A percentile compares a stretch with the other conserved stretches of the same genome.
Evolutionary conservation across 345 rosid species (phyloP).

Genomic region (Euphorbia peplus): DNA sequence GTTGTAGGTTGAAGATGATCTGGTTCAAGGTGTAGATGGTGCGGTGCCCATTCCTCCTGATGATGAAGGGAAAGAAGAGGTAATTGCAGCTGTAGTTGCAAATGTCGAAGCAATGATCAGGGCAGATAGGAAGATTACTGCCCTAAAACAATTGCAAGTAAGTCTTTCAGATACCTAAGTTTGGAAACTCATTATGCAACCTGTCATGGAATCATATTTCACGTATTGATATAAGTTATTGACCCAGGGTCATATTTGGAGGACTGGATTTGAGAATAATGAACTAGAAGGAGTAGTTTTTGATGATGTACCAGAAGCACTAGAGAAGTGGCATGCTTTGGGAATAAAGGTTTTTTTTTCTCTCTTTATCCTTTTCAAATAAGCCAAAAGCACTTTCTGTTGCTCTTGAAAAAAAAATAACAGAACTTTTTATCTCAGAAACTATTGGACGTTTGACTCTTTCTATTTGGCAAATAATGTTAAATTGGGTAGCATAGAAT

Average conservation of each 20-base stretch:
- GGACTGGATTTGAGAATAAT: conserved; percentile 68
- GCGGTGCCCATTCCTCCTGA: conserved; percentile 64
- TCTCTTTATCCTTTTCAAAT: neutral
- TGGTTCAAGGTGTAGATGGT: conserved; percentile 60
- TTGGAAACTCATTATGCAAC: neutral
- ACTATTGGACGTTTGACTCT: neutral
- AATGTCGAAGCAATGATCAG: conserved; percentile 89
- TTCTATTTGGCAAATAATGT: neutral
- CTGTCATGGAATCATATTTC: neutral
- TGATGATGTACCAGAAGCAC: conserved; percentile 80
- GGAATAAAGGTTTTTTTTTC: conserved; percentile 62
- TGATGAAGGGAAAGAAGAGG: conserved; percentile 73
- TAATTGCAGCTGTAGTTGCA: conserved; percentile 78
- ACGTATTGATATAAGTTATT: conserved; percentile 12
- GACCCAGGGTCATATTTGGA: conserved; percentile 95
- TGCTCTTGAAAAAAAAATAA: too few species aligned
- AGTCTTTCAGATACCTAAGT: conserved; percentile 8
- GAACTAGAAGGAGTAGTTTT: conserved; percentile 79
- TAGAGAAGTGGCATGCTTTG: conserved; percentile 78
- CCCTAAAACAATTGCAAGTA: conserved; percentile 95
- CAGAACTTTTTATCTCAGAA: too few species aligned
- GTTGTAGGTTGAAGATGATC: conserved; percentile 69
- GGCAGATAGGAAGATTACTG: conserved; percentile 92
- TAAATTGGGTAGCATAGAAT: neutral
- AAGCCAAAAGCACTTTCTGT: neutral